These are phyloP conservation scores for Diaporthe longicolla DNA, from an alignment of 2,329 filamentous ascomycete species.

Conservation along the genomic window DNA sequence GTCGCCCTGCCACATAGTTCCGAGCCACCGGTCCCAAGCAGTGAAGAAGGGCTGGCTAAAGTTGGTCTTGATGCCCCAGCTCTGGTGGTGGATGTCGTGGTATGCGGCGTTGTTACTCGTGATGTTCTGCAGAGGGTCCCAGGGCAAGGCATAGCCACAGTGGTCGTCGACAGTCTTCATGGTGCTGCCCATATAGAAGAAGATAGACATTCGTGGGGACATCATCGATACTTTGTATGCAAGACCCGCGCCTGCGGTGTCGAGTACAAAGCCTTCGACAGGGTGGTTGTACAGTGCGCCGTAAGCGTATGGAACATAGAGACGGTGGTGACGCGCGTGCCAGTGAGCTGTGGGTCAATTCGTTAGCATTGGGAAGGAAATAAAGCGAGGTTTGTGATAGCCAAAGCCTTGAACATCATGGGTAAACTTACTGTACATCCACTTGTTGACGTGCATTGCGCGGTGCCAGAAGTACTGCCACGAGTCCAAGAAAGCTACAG, in stretches of 20 bases:
- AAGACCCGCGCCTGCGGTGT: slow-evolving; percentile 88
- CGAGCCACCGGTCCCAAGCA: slow-evolving; percentile 89
- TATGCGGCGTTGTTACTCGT: slow-evolving; percentile 97
- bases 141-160: slow-evolving; percentile 95
- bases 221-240: slow-evolving; percentile 86
- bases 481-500: slow-evolving; percentile 85
- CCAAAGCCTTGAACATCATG: background rate
- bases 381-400: no score
- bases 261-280: slow-evolving; percentile 91
- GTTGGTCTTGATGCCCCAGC: slow-evolving; percentile 98
- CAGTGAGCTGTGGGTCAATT: slow-evolving; percentile 74
- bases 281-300: slow-evolving; percentile 98
- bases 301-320: slow-evolving; percentile 98
- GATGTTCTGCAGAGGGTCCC: slow-evolving; percentile 91
- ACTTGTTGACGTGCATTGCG: slow-evolving; percentile 97
- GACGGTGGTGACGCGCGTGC: slow-evolving; percentile 94
- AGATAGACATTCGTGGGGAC: slow-evolving; percentile 88
- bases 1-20: slow-evolving; percentile 85
- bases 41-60: slow-evolving; percentile 95
- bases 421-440: slow-evolving; percentile 85
- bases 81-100: slow-evolving; percentile 98
- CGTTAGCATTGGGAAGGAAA: slow-evolving; percentile 43
- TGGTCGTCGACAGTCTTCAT: slow-evolving; percentile 99
- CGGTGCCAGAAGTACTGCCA: slow-evolving; percentile 99
- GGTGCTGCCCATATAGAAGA: slow-evolving; percentile 89